Evolutionary conservation across 768 basidiomycete species (phyloP).

Genomic region (Calocybe indica): DNA sequence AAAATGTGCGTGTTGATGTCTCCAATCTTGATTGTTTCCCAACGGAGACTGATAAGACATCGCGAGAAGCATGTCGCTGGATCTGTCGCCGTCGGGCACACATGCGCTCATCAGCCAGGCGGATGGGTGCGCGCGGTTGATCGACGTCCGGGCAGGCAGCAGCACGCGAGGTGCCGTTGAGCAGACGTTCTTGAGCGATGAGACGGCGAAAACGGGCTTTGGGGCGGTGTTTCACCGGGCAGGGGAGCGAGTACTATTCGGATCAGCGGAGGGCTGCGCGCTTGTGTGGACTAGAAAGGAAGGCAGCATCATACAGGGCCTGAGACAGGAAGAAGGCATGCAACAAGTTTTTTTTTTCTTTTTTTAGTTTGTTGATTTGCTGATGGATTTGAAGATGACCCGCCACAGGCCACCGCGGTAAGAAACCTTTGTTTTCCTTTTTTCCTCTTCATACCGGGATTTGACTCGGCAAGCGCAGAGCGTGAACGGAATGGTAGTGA

Average conservation of each 20-base stretch:
- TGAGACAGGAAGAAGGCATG: constrained; percentile 58
- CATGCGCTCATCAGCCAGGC: constrained; percentile 49
- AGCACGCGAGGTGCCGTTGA: constrained; percentile 49
- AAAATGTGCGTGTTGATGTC: constrained; percentile 42
- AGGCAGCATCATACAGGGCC: constrained; percentile 47
- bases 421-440: constrained; percentile 14
- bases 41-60: neutral
- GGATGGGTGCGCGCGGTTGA: constrained; percentile 44
- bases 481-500: constrained; percentile 9
- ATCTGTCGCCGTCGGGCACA: constrained; percentile 40
- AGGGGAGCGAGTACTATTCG: constrained; percentile 53
- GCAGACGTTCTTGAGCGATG: constrained; percentile 43
- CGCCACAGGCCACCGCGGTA: constrained; percentile 36
- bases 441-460: neutral
- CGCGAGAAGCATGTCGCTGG: constrained; percentile 41
- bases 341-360: constrained; percentile 5
- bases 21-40: neutral
- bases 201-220: constrained; percentile 26
- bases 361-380: constrained; percentile 8
- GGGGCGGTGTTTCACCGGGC: constrained; percentile 49
- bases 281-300: constrained; percentile 59
- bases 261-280: constrained; percentile 45
- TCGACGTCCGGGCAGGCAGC: constrained; percentile 37
- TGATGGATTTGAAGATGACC: constrained; percentile 25
- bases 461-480: neutral